Percentiles rank a stretch among this genome's conserved stretches.
phyloP scores from a whole-genome alignment of 2,329 filamentous ascomycete genomes.

The Colletotrichum viniferum region DNA sequence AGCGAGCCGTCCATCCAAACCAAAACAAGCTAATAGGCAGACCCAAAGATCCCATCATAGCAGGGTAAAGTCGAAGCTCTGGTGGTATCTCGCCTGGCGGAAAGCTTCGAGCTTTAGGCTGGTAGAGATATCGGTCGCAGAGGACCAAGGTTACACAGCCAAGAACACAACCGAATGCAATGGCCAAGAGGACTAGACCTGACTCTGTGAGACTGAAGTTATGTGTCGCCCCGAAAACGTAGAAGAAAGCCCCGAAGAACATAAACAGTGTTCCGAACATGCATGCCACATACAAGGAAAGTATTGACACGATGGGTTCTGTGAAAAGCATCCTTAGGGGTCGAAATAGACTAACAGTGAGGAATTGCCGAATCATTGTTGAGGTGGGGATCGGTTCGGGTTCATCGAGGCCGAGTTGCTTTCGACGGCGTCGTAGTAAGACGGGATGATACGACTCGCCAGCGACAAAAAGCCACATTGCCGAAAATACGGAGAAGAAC shows the following conservation, averaged over 20 bases:
- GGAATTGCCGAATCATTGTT: slow-evolving; percentile 43
- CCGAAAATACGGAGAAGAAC: slow-evolving; percentile 45
- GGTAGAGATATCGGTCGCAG: not conserved
- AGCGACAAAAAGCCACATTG: slow-evolving; percentile 40
- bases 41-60: not conserved
- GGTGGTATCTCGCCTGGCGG: not conserved
- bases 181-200: not conserved
- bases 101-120: not conserved
- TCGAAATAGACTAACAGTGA: slow-evolving; percentile 52
- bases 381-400: slow-evolving; percentile 25
- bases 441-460: slow-evolving; percentile 63
- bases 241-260: slow-evolving; percentile 44
- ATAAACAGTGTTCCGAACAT: slow-evolving; percentile 57
- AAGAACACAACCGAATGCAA: not conserved
- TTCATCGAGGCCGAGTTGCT: not conserved
- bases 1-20: not conserved
- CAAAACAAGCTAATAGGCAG: not conserved
- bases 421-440: slow-evolving; percentile 26
- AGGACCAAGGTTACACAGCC: not conserved
- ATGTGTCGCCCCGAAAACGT: not conserved
- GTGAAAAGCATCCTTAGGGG: slow-evolving; percentile 56
- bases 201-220: not conserved
- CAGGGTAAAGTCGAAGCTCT: not conserved
- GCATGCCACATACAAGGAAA: slow-evolving; percentile 53
- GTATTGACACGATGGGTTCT: slow-evolving; percentile 66